Conservation (phyloP, 2,329 filamentous ascomycete genomes). For the Aureobasidium sp. region DNA sequence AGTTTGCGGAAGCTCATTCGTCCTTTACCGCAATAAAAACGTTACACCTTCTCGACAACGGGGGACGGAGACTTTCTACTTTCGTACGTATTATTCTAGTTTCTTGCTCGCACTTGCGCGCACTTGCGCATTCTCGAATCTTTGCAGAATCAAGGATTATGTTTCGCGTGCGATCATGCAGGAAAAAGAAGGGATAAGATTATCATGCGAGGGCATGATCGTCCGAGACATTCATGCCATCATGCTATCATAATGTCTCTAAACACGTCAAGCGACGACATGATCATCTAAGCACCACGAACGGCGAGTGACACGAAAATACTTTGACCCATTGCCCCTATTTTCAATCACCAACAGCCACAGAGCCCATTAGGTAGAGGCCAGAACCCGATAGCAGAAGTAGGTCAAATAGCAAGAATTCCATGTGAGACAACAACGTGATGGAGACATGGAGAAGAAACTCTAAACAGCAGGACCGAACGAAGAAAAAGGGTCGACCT, state of each 20-base stretch:
- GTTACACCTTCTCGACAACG: neutral
- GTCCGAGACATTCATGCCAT: slow-evolving; percentile 2
- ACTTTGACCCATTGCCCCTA: neutral
- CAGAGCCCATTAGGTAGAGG: neutral
- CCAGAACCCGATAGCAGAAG: neutral
- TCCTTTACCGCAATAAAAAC: neutral
- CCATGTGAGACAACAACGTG: neutral
- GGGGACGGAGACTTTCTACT: no score
- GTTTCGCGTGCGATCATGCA: neutral
- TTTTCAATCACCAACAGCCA: neutral
- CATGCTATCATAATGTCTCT: slow-evolving; percentile 1
- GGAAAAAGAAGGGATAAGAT: neutral
- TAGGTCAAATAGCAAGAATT: neutral
- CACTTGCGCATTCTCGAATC: neutral
- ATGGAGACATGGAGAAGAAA: neutral
- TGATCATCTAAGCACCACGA: neutral
- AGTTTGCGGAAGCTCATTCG: no score
- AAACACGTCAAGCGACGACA: neutral
- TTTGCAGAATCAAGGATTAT: neutral
- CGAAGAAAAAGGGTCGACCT: neutral
- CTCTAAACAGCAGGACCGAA: neutral
- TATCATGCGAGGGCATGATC: neutral
- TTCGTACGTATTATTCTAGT: neutral
- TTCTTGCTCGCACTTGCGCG: neutral
- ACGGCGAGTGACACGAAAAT: neutral